These are phyloP conservation scores for Microdochium trichocladiopsis DNA, from an alignment of 2,329 filamentous ascomycete species.

Conservation along the genomic window DNA sequence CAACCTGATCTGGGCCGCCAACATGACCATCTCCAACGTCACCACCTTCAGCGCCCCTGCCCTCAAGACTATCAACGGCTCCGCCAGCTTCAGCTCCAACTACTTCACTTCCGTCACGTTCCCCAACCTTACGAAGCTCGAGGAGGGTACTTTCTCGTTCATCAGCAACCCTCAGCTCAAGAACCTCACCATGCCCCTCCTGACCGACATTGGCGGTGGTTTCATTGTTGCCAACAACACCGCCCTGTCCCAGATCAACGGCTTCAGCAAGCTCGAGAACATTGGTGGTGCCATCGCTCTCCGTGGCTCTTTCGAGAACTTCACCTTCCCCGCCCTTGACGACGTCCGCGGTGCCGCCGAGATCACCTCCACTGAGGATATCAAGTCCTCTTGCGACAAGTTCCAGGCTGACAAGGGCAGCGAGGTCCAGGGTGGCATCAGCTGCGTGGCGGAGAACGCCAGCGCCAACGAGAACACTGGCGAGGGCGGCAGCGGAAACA, in stretches of 20 bases:
- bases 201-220: slow-evolving; percentile 68
- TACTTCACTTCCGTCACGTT: slow-evolving; percentile 53
- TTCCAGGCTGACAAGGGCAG: slow-evolving; percentile 40
- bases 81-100: slow-evolving; percentile 80
- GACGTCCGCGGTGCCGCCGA: slow-evolving; percentile 68
- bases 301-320: slow-evolving; percentile 72
- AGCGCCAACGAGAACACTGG: slow-evolving; percentile 42
- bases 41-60: slow-evolving; percentile 67
- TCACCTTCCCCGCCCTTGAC: slow-evolving; percentile 59
- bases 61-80: slow-evolving; percentile 66
- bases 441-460: slow-evolving; percentile 43
- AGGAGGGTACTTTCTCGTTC: slow-evolving; percentile 52
- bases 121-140: slow-evolving; percentile 64
- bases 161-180: slow-evolving; percentile 53
- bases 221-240: slow-evolving; percentile 88
- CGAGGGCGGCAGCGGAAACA: slow-evolving; percentile 16
- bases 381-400: slow-evolving; percentile 43
- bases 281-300: slow-evolving; percentile 79
- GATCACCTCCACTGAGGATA: slow-evolving; percentile 58
- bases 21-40: slow-evolving; percentile 78
- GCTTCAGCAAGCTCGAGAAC: slow-evolving; percentile 60
- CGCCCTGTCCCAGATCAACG: slow-evolving; percentile 53
- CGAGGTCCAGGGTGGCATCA: slow-evolving; percentile 40
- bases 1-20: slow-evolving; percentile 69
- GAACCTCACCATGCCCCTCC: slow-evolving; percentile 69